Evolutionary conservation across 345 rosid genomes (phyloP).

Genomic region (Aurinia saxatilis): DNA sequence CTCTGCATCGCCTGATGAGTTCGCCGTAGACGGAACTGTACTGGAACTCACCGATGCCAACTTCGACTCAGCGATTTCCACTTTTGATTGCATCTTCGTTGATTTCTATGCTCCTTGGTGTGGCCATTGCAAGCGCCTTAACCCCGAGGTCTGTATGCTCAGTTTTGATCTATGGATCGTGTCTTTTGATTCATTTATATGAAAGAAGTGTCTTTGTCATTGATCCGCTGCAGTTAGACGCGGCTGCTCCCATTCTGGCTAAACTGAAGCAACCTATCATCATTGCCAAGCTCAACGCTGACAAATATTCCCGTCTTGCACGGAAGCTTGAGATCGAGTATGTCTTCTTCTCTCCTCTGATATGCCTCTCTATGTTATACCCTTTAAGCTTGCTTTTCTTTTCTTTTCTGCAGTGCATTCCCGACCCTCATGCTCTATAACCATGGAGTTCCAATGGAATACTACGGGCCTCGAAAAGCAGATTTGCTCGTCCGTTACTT

Average conservation of each 20-base stretch:
- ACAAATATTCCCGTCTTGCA: slow-evolving; percentile 58
- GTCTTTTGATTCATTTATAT: too few species aligned
- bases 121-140: slow-evolving; percentile 91
- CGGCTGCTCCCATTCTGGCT: slow-evolving; percentile 78
- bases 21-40: slow-evolving; percentile 57
- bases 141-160: slow-evolving; percentile 70
- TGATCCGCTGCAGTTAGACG: slow-evolving; percentile 58
- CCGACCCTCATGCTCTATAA: slow-evolving; percentile 78
- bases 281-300: slow-evolving; percentile 83
- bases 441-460: slow-evolving; percentile 79
- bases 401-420: slow-evolving; percentile 47
- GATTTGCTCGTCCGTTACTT: slow-evolving; percentile 71
- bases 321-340: slow-evolving; percentile 80
- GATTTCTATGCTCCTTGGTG: slow-evolving; percentile 99
- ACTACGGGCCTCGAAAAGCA: slow-evolving; percentile 85
- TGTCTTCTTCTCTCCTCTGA: slow-evolving; percentile 26
- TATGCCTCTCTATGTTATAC: too few species aligned
- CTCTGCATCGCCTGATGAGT: slow-evolving; percentile 18
- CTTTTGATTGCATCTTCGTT: slow-evolving; percentile 67
- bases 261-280: slow-evolving; percentile 64
- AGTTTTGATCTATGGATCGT: too few species aligned
- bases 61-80: slow-evolving; percentile 67
- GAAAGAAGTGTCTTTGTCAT: too few species aligned
- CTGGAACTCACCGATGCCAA: slow-evolving; percentile 80
- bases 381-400: too few species aligned